Conservation (phyloP, 2,329 filamentous ascomycete species). For the Epichloe baconii region DNA sequence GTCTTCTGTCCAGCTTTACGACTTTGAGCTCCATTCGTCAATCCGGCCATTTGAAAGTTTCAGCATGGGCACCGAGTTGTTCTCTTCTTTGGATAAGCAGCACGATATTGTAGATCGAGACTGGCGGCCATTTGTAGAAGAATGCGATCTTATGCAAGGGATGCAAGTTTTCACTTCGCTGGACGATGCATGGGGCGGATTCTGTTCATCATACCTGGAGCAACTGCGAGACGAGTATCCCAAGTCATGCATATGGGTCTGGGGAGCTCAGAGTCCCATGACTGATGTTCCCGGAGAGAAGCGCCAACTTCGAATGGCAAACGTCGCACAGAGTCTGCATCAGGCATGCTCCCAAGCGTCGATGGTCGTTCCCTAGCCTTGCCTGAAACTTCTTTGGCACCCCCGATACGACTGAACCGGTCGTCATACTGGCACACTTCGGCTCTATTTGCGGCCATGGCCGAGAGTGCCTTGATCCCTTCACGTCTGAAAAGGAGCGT, state of each 20-base stretch:
- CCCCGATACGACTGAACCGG: conserved; percentile 45
- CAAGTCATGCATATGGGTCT: conserved; percentile 76
- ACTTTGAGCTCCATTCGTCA: conserved; percentile 71
- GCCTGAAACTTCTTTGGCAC: conserved; percentile 41
- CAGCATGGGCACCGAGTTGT: conserved; percentile 69
- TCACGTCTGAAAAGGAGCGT: conserved; percentile 47
- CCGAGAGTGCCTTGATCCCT: conserved; percentile 70
- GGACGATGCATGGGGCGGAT: conserved; percentile 75
- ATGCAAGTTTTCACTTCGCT: conserved; percentile 62
- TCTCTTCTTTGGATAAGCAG: conserved; percentile 58
- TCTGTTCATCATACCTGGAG: conserved; percentile 60
- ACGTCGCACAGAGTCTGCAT: conserved; percentile 59
- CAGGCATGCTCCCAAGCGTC: conserved; percentile 59
- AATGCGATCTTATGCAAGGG: conserved; percentile 84
- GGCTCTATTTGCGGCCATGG: conserved; percentile 58
- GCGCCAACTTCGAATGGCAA: conserved; percentile 46
- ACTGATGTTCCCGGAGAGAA: conserved; percentile 39
- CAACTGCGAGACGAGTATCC: conserved; percentile 79
- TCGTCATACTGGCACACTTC: conserved; percentile 68
- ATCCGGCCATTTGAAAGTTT: conserved; percentile 85
- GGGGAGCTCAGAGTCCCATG: conserved; percentile 59
- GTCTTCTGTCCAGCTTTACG: conserved; percentile 74
- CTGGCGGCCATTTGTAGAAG: conserved; percentile 75
- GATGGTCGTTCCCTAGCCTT: conserved; percentile 65
- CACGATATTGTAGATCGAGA: conserved; percentile 86